Conservation (phyloP, 495 filamentous ascomycete genomes). For the Xylaria cubensis region DNA sequence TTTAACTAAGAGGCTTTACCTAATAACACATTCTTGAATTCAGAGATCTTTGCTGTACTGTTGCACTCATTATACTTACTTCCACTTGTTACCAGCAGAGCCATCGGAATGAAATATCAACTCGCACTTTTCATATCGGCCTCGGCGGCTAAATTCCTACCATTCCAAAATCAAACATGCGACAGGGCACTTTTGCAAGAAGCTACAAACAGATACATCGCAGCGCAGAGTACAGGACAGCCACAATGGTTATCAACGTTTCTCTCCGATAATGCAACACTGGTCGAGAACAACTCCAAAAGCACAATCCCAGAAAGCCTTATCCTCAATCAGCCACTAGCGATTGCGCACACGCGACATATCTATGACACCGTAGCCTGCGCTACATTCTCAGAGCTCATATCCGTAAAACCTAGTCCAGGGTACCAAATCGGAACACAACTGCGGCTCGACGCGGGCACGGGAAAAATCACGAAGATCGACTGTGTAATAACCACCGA, state of each 20-base stretch:
- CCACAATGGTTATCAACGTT: constrained; percentile 24
- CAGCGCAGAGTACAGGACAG: constrained; percentile 30
- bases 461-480: constrained; percentile 28
- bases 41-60: background rate
- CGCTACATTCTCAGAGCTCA: constrained; percentile 34
- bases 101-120: background rate
- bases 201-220: constrained; percentile 28
- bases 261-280: constrained; percentile 29
- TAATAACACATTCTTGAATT: background rate
- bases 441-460: constrained; percentile 26
- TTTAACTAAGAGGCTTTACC: background rate
- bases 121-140: background rate
- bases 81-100: background rate
- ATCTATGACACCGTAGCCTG: constrained; percentile 34
- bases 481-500: constrained; percentile 35
- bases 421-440: constrained; percentile 36
- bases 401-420: constrained; percentile 25
- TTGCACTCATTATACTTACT: background rate
- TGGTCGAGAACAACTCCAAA: constrained; percentile 32
- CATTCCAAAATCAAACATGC: constrained; percentile 13
- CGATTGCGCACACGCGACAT: constrained; percentile 35
- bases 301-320: constrained; percentile 12
- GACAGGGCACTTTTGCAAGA: constrained; percentile 23
- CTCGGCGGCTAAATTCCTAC: background rate
- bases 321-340: constrained; percentile 21